These are phyloP conservation scores for Aspergillus viridinutans DNA, from an alignment of 2,329 filamentous ascomycete species.

Conservation along the genomic window DNA sequence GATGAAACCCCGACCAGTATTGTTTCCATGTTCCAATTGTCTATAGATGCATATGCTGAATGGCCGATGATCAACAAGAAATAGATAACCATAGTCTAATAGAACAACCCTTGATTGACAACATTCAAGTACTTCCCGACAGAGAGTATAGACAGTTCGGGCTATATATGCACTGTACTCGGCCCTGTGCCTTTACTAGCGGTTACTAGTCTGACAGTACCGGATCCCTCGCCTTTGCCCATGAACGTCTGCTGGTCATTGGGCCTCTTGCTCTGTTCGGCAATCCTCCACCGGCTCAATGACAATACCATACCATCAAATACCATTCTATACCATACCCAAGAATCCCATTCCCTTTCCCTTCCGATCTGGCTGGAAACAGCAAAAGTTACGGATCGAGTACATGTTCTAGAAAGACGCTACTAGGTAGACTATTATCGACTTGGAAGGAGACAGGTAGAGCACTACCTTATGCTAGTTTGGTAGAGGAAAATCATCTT, in stretches of 20 bases:
- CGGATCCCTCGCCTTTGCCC: not conserved
- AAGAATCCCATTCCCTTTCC: not conserved
- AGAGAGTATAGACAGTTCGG: too few species aligned
- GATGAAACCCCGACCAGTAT: too few species aligned
- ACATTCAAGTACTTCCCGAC: too few species aligned
- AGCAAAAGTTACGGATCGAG: not conserved
- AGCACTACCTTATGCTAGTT: too few species aligned
- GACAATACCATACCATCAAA: not conserved
- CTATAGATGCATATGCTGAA: not conserved
- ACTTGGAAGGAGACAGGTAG: not conserved
- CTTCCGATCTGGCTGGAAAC: not conserved
- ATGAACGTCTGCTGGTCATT: slow-evolving; percentile 6
- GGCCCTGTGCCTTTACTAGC: not conserved
- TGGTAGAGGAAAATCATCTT: not conserved
- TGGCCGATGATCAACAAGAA: not conserved
- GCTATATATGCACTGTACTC: too few species aligned
- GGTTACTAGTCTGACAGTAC: not conserved
- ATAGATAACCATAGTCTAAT: not conserved
- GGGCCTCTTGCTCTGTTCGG: slow-evolving; percentile 9
- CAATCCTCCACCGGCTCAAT: not conserved
- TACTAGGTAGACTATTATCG: not conserved
- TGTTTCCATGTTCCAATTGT: not conserved
- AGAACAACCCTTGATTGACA: not conserved
- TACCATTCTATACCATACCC: not conserved
- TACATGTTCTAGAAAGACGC: not conserved